These are phyloP conservation scores for Scalesia atractyloides DNA, from an alignment of 129 eudicot species.

Conservation along the genomic window DNA sequence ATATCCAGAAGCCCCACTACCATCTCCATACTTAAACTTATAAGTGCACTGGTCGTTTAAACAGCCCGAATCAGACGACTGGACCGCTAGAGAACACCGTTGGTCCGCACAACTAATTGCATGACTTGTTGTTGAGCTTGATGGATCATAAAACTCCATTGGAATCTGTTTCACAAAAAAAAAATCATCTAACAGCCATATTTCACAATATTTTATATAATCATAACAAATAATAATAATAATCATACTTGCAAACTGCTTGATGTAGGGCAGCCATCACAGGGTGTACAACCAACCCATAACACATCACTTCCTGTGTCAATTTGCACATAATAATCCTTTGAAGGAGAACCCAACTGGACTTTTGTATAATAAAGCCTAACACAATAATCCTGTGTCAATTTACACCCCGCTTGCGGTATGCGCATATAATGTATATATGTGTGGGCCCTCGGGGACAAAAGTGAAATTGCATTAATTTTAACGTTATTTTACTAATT, in stretches of 20 bases:
- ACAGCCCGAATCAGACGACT: slow-evolving; percentile 71
- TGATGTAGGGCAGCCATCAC: slow-evolving; percentile 81
- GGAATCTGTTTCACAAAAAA: slow-evolving; percentile 45
- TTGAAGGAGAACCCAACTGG: slow-evolving; percentile 75
- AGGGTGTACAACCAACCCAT: slow-evolving; percentile 83
- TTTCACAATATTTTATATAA: neutral
- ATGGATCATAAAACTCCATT: slow-evolving; percentile 69
- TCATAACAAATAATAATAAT: neutral
- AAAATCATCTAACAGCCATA: neutral
- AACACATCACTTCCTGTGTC: slow-evolving; percentile 96
- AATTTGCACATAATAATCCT: slow-evolving; percentile 81
- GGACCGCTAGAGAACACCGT: slow-evolving; percentile 64
- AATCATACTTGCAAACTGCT: slow-evolving; percentile 75
- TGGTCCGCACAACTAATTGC: slow-evolving; percentile 66
- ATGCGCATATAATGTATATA: no score
- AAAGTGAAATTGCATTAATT: no score
- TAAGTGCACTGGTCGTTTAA: slow-evolving; percentile 66
- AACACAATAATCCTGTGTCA: slow-evolving; percentile 27
- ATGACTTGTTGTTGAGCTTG: slow-evolving; percentile 60
- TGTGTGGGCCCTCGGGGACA: no score
- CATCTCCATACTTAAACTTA: slow-evolving; percentile 87
- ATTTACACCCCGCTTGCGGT: no score
- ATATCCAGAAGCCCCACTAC: slow-evolving; percentile 84
- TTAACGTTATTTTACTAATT: no score
- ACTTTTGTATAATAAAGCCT: slow-evolving; percentile 90